phyloP scores from a whole-genome alignment of 169 alveolate genomes.

The Cryptosporidium baileyi region DNA sequence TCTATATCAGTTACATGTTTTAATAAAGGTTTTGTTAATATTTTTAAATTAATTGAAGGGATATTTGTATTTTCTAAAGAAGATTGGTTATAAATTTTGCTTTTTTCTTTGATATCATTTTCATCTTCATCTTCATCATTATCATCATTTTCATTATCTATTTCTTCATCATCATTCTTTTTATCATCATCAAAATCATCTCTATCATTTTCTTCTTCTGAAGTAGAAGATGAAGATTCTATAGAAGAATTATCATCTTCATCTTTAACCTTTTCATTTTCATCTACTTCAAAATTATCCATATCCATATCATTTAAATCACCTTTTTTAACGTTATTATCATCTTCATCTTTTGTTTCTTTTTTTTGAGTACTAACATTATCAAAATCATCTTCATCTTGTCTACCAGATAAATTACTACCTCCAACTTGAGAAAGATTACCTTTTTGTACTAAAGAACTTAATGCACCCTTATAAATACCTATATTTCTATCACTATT shows the following conservation, averaged over 20 bases:
- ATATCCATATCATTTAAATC: constrained; percentile 74
- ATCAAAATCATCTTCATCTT: constrained; percentile 34
- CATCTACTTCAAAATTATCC: constrained; percentile 73
- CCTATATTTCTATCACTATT: constrained; percentile 43
- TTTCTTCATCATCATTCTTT: constrained; percentile 33
- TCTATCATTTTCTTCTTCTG: constrained; percentile 68
- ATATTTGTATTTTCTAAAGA: background rate
- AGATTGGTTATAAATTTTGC: background rate
- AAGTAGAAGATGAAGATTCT: constrained; percentile 46
- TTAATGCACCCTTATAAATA: constrained; percentile 30
- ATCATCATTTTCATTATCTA: constrained; percentile 48
- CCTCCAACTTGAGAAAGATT: constrained; percentile 36
- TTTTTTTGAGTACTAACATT: background rate
- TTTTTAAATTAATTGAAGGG: constrained; percentile 10
- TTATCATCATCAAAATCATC: constrained; percentile 67
- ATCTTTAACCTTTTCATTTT: constrained; percentile 75
- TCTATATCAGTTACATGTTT: constrained; percentile 31
- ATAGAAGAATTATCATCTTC: constrained; percentile 72
- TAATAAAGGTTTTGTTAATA: constrained; percentile 1
- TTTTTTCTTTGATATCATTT: background rate
- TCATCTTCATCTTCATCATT: constrained; percentile 22
- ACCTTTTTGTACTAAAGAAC: constrained; percentile 12
- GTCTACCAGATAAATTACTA: background rate
- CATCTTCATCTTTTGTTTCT: background rate
- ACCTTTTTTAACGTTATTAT: constrained; percentile 69